These are phyloP conservation scores for Paecilomyces dactylethromorphus DNA, from an alignment of 2,329 filamentous ascomycete species.

Conservation along the genomic window DNA sequence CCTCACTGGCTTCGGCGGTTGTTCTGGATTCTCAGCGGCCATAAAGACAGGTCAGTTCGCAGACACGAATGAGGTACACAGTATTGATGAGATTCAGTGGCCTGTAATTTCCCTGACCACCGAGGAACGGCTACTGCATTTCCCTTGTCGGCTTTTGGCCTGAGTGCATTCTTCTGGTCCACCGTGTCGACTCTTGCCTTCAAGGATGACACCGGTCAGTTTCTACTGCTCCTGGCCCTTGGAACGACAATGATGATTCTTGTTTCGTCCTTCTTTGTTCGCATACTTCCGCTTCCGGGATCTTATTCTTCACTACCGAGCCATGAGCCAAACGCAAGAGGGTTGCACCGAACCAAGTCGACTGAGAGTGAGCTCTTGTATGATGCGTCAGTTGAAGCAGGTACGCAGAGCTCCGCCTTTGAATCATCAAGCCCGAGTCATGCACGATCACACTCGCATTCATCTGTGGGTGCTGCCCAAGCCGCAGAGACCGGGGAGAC, in stretches of 20 bases:
- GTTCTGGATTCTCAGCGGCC: conserved; percentile 80
- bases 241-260: conserved; percentile 74
- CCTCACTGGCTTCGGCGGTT: conserved; percentile 80
- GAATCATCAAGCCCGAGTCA: conserved; percentile 19
- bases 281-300: conserved; percentile 57
- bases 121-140: conserved; percentile 92
- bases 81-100: conserved; percentile 46
- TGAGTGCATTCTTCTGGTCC: conserved; percentile 96
- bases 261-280: conserved; percentile 76
- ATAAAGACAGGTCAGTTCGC: conserved; percentile 61
- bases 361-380: conserved; percentile 17
- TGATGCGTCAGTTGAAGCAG: conserved; percentile 27
- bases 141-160: conserved; percentile 82
- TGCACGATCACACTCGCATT: conserved; percentile 22
- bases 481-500: conserved; percentile 59
- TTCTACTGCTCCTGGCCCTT: conserved; percentile 71
- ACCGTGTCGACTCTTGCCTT: conserved; percentile 69
- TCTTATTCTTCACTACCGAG: conserved; percentile 37
- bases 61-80: neutral
- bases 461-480: conserved; percentile 18
- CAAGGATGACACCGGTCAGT: conserved; percentile 73
- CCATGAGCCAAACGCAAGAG: conserved; percentile 26
- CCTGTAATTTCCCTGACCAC: conserved; percentile 85
- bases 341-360: conserved; percentile 26
- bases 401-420: conserved; percentile 27